Evolutionary conservation across 2,329 filamentous ascomycete species (phyloP).

Genomic region (Phyllachora maydis): DNA sequence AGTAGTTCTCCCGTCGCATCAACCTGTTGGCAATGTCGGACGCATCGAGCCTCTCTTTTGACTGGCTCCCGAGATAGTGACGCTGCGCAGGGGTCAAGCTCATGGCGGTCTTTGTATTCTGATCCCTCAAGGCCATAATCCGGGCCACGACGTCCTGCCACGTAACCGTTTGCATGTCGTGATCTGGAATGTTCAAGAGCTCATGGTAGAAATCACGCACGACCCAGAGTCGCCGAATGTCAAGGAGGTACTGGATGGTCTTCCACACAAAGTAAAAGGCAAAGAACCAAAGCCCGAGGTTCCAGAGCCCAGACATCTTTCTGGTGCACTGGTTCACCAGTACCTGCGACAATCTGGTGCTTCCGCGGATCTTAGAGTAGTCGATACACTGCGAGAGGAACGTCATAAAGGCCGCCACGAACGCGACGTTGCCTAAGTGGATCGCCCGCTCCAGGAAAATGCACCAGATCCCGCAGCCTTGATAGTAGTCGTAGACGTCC

Average conservation of each 20-base stretch:
- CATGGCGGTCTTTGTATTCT: constrained; percentile 60
- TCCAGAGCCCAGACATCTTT: constrained; percentile 57
- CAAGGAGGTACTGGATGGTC: constrained; percentile 50
- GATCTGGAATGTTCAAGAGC: constrained; percentile 58
- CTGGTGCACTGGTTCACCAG: constrained; percentile 54
- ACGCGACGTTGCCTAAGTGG: constrained; percentile 61
- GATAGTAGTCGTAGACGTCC: constrained; percentile 71
- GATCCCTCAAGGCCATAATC: constrained; percentile 65
- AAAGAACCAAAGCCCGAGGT: constrained; percentile 64
- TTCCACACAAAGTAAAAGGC: constrained; percentile 74
- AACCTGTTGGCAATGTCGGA: constrained; percentile 93
- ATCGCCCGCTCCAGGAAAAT: constrained; percentile 55
- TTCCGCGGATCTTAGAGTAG: constrained; percentile 53
- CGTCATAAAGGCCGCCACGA: constrained; percentile 64
- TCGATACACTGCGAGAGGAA: constrained; percentile 76
- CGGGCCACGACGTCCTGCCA: constrained; percentile 83
- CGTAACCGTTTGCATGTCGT: constrained; percentile 83
- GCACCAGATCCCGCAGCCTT: constrained; percentile 66
- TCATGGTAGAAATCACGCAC: constrained; percentile 76
- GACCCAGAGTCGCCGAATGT: constrained; percentile 50
- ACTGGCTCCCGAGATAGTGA: constrained; percentile 56
- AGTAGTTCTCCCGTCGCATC: constrained; percentile 92
- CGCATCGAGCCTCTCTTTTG: constrained; percentile 84
- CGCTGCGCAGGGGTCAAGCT: constrained; percentile 30
- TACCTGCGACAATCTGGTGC: constrained; percentile 29